Percentiles rank a stretch among this genome's conserved stretches.
Conservation (phyloP, 345 rosid genomes). For the Ceriops decandra region DNA sequence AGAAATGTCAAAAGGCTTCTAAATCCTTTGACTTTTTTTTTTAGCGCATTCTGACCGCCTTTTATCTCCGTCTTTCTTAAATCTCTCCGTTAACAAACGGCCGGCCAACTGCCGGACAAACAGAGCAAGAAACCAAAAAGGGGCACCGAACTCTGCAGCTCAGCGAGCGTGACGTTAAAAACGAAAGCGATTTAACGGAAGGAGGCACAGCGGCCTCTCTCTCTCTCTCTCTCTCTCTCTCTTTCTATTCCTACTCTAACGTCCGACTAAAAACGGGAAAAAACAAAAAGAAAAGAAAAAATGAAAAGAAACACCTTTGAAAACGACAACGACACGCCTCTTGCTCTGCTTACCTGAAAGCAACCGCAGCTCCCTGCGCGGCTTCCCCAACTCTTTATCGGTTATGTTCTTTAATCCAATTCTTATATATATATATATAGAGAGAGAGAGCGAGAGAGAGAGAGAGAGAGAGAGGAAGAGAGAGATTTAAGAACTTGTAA, state of each 20-base stretch:
- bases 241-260: too few relatives aligned
- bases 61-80: background rate
- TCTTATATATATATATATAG: background rate
- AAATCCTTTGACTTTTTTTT: too few relatives aligned
- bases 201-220: too few relatives aligned
- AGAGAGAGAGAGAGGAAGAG: background rate
- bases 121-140: conserved; percentile 9
- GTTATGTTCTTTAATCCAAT: background rate
- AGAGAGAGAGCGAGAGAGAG: background rate
- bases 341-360: conserved; percentile 14
- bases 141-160: background rate
- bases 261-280: too few relatives aligned
- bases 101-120: background rate
- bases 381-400: too few relatives aligned
- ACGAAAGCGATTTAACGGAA: background rate
- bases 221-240: too few relatives aligned
- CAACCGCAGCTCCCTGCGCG: conserved; percentile 20
- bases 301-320: too few relatives aligned
- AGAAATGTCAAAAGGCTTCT: too few relatives aligned
- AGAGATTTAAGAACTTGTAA: background rate
- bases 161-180: background rate
- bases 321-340: background rate
- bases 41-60: too few relatives aligned
- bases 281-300: too few relatives aligned
- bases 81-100: conserved; percentile 11